Evolutionary conservation across 1,139 yeast species (phyloP).

Genomic region (Sugiyamaella paludigena): DNA sequence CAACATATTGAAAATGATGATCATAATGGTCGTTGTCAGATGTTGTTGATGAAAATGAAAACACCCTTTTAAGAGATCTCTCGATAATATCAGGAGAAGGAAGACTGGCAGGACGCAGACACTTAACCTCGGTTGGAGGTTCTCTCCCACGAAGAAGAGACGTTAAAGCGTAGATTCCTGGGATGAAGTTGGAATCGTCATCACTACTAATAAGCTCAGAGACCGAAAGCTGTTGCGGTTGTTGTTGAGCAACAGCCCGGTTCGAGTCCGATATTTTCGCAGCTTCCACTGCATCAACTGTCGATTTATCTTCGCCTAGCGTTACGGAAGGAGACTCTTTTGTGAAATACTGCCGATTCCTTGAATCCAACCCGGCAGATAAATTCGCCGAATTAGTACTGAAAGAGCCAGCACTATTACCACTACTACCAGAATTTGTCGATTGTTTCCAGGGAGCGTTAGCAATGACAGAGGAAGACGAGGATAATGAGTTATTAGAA

Average conservation of each 20-base stretch:
- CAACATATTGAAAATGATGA: slow-evolving; percentile 8
- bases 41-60: slow-evolving; percentile 8
- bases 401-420: no score
- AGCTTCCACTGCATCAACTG: neutral
- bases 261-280: no score
- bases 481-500: neutral
- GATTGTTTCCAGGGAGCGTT: neutral
- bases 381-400: no score
- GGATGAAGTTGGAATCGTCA: slow-evolving; percentile 20
- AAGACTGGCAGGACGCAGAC: slow-evolving; percentile 21
- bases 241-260: neutral
- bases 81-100: slow-evolving; percentile 28
- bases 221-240: slow-evolving; percentile 3
- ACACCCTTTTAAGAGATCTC: slow-evolving; percentile 21
- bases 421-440: no score
- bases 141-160: slow-evolving; percentile 21
- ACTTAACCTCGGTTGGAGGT: slow-evolving; percentile 18
- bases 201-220: slow-evolving; percentile 21
- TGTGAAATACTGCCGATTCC: no score
- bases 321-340: no score
- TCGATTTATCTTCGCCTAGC: neutral
- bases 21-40: slow-evolving; percentile 12
- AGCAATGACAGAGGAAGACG: neutral
- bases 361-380: no score
- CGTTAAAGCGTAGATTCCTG: slow-evolving; percentile 24